Conservation (phyloP, 2,329 filamentous ascomycete species). For the Colletotrichum godetiae region DNA sequence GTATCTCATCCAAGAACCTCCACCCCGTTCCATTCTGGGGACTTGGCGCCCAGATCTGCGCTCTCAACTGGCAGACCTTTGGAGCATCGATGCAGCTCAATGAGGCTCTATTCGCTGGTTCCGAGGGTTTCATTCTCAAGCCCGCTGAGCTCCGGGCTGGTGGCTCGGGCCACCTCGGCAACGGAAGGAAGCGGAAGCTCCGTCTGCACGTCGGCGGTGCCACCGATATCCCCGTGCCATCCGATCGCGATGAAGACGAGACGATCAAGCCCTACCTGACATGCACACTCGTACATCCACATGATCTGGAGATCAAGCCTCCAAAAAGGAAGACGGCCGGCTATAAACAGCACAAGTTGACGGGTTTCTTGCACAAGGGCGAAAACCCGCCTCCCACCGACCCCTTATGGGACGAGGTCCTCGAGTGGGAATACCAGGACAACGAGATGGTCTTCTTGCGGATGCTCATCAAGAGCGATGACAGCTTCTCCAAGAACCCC, state of each 20-base stretch:
- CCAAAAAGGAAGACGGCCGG: constrained; percentile 71
- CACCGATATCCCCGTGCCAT: constrained; percentile 67
- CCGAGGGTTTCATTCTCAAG: constrained; percentile 75
- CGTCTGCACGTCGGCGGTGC: constrained; percentile 71
- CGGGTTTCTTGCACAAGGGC: constrained; percentile 65
- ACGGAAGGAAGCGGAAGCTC: constrained; percentile 57
- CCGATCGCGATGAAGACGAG: constrained; percentile 60
- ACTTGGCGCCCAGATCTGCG: constrained; percentile 75
- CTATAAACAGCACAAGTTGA: constrained; percentile 69
- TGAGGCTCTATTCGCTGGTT: constrained; percentile 73
- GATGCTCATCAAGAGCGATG: constrained; percentile 75
- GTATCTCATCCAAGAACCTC: constrained; percentile 74
- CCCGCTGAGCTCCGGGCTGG: constrained; percentile 68
- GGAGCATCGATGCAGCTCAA: constrained; percentile 75
- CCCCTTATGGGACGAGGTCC: constrained; percentile 72
- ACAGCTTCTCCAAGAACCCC: constrained; percentile 71
- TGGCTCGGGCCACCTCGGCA: constrained; percentile 61
- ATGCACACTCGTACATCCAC: constrained; percentile 71
- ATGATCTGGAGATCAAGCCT: constrained; percentile 57
- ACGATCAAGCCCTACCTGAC: constrained; percentile 72
- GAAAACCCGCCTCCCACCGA: constrained; percentile 70
- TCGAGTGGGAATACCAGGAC: constrained; percentile 77
- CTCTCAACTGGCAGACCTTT: constrained; percentile 78
- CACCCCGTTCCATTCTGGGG: constrained; percentile 74
- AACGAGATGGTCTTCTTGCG: constrained; percentile 74